Base-by-base conservation (phyloP, 768 basidiomycete genomes). In the Chlorophyllum brunneum region DNA sequence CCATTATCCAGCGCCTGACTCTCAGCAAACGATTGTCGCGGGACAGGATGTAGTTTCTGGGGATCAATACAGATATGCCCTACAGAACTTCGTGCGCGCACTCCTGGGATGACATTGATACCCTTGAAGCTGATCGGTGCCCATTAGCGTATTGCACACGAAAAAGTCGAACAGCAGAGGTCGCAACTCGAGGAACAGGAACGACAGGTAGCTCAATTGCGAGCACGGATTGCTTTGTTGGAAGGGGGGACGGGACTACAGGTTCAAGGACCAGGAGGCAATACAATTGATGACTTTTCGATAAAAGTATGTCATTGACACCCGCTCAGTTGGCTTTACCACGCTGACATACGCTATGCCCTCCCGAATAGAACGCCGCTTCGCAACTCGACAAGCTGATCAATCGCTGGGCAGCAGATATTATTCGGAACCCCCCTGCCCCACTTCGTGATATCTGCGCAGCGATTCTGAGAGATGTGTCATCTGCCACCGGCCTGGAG, bases 351-450 rank as follows among this genome's bases (percentile, higher is more conserved):
- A 36, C 38, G 22, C 24, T 18, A 36, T 41, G 43, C 18, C 44
- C 40, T 37, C 43, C 31, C 30, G 30, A 22, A 22, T 60, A 93
- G 89, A 92, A 88, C 58, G 75, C 86, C 7, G 90, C 91, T 2
- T 86, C 88, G 4, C 83, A 85, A 46, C 78, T 94, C 20, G 92
- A 93, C 62, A 82, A 88, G 44, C 73, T 83, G 41, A 83, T 94
- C 64, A 94, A 94, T 64, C 82, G 91, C 59, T 94, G 89, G 89
- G 89, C 90, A 2, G 85, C 87, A 42, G 88, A 91, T 43, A 71
- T 83, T 60, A 75, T 88, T 13, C 79, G 81, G 24, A 63, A 65
- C 15, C 83, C 82, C 5, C 83, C 82, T 10, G 72, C 70, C 0
- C 71, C 77, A 7, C 70, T 85, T 22, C 72, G 73, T 8, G 68